Percentiles rank a stretch among this genome's conserved stretches.
Conservation (phyloP, 805 yeast genomes). For the Brettanomyces custersianus region DNA sequence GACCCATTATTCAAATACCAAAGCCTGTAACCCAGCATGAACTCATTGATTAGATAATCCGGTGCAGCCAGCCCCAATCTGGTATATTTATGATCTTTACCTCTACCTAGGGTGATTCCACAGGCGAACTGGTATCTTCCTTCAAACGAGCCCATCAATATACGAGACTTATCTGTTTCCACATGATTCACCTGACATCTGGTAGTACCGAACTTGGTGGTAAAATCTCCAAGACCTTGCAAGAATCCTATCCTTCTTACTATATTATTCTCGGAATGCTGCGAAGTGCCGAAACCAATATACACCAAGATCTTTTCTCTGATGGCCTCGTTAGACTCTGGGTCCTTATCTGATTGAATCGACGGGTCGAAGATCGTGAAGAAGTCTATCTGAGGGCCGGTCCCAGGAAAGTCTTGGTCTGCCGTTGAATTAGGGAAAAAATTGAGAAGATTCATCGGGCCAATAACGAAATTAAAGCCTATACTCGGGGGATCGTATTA, state of each 20-base stretch:
- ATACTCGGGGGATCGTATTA: too few relatives aligned
- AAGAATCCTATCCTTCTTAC: constrained; percentile 16
- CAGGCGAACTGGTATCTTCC: constrained; percentile 26
- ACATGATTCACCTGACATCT: constrained; percentile 15
- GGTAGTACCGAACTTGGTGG: constrained; percentile 16
- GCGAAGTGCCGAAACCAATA: constrained; percentile 14
- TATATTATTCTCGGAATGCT: constrained; percentile 13
- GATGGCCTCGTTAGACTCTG: constrained; percentile 16
- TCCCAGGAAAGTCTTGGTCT: not conserved
- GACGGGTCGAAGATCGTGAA: constrained; percentile 18
- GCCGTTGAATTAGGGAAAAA: not conserved
- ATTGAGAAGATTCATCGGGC: not conserved
- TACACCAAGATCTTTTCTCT: constrained; percentile 18
- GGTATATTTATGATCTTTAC: constrained; percentile 8
- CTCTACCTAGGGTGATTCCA: constrained; percentile 16
- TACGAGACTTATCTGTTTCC: constrained; percentile 26
- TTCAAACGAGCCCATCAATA: constrained; percentile 23
- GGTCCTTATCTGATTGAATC: constrained; percentile 5
- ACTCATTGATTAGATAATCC: constrained; percentile 23
- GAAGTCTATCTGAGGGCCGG: too few relatives aligned
- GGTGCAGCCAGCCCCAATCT: constrained; percentile 24
- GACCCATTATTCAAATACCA: constrained; percentile 27
- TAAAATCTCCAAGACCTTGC: constrained; percentile 20
- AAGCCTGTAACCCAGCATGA: constrained; percentile 24
- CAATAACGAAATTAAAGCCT: too few relatives aligned